phyloP scores from a whole-genome alignment of 306 rosid species.

The Prosopis cineraria region DNA sequence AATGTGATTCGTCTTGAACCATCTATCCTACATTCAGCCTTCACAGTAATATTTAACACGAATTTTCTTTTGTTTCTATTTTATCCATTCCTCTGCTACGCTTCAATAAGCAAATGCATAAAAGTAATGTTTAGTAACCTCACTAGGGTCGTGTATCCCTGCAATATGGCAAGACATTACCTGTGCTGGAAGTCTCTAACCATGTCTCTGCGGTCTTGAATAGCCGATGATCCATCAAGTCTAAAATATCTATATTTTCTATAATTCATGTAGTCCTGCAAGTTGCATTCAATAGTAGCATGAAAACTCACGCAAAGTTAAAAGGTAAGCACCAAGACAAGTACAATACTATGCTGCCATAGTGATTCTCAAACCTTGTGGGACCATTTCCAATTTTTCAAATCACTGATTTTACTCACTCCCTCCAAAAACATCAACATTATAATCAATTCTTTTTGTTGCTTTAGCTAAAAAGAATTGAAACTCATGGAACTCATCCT shows the following conservation, averaged over 20 bases:
- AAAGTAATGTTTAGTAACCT: slow-evolving; percentile 27
- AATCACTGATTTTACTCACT: slow-evolving; percentile 16
- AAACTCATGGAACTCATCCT: slow-evolving; percentile 5
- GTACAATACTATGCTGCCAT: not conserved
- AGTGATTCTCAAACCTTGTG: slow-evolving; percentile 21
- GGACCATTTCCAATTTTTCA: slow-evolving; percentile 23
- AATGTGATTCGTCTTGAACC: not conserved
- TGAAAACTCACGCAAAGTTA: not conserved
- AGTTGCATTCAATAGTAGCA: slow-evolving; percentile 27
- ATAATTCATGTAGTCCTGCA: slow-evolving; percentile 98
- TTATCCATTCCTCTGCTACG: not conserved
- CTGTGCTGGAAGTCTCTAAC: slow-evolving; percentile 94
- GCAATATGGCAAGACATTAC: slow-evolving; percentile 45
- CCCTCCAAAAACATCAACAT: not conserved
- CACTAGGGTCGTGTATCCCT: not conserved
- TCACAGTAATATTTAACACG: not conserved
- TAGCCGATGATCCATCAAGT: slow-evolving; percentile 96
- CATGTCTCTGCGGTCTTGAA: slow-evolving; percentile 98
- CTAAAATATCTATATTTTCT: slow-evolving; percentile 89
- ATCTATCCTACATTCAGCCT: not conserved
- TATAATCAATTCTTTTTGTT: not conserved
- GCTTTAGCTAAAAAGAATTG: slow-evolving; percentile 2
- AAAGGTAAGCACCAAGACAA: slow-evolving; percentile 11
- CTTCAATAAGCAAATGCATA: not conserved
- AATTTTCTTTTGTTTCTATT: not conserved